Evolutionary conservation across 1,139 yeast genomes (phyloP).

Genomic region (Yarrowia galli): DNA sequence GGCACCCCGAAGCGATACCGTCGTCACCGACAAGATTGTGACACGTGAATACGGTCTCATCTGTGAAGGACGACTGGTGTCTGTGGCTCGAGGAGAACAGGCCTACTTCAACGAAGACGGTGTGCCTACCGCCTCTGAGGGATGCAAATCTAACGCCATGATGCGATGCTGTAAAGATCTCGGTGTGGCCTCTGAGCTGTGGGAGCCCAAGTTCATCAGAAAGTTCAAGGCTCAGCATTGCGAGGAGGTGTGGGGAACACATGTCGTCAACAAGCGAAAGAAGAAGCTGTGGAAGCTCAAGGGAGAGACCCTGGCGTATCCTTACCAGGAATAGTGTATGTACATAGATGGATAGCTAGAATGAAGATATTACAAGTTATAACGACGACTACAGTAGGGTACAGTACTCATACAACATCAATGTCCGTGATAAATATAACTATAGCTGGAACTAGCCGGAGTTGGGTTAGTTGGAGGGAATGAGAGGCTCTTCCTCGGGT

Average conservation of each 20-base stretch:
- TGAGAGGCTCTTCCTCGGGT: conserved; percentile 25
- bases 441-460: conserved; percentile 16
- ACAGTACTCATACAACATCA: neutral
- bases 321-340: conserved; percentile 60
- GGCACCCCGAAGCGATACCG: conserved; percentile 89
- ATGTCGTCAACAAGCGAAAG: conserved; percentile 79
- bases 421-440: conserved; percentile 21
- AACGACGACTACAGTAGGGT: too few species aligned
- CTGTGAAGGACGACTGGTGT: conserved; percentile 86
- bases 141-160: conserved; percentile 93
- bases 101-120: conserved; percentile 88
- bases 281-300: conserved; percentile 90
- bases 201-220: conserved; percentile 94
- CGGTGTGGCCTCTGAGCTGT: conserved; percentile 93
- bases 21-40: conserved; percentile 66
- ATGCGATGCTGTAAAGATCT: conserved; percentile 98
- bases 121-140: conserved; percentile 95
- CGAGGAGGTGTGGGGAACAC: conserved; percentile 87
- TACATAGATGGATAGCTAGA: conserved; percentile 1
- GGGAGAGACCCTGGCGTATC: conserved; percentile 75
- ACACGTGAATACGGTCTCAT: conserved; percentile 90
- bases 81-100: conserved; percentile 95
- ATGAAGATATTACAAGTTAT: neutral
- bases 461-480: conserved; percentile 9
- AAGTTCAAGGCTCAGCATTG: conserved; percentile 77